Base-by-base conservation (phyloP, 495 filamentous ascomycete genomes). In the Penicillium chermesinum region DNA sequence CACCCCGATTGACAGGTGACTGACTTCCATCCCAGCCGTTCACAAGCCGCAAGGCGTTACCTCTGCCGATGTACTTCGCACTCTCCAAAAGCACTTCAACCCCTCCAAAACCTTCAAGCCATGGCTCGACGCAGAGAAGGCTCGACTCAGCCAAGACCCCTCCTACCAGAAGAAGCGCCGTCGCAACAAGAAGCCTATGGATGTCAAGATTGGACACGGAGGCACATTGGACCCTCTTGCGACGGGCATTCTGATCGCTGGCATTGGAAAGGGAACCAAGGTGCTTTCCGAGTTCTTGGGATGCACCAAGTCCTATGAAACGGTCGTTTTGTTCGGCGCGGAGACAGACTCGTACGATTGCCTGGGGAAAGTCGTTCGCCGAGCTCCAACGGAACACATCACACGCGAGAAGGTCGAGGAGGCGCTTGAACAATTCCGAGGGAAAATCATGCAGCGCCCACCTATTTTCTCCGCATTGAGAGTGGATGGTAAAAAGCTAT, bases 181-280 rank as follows among this genome's bases (percentile, higher is more conserved):
- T 56, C 82, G 70, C 15, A 49, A 46, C 25, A 46, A 50, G 50
- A 30, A 67, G 75, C 25, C 25, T 0, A 49, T 86, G 7, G 76
- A 87, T 48, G 84, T 97, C 50, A 99, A 99, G 72, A 85, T 97
- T 55, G 93, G 93, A 15, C 93, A 99, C 70, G 93, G 94, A 27
- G 93, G 93, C 25, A 99, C 93, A 0, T 77, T 99, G 3, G 93
- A 99, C 58, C 93, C 93, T 2, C 78, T 96, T 53, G 93, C 93
- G 12, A 95, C 88, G 1, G 93, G 93, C 18, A 88, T 99, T 9
- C 75, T 99, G 43, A 86, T 96, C 38, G 71, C 88, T 2, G 94
- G 91, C 30, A 79, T 96, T 7, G 91, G 90, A 15, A 82, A 80
- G 44, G 94, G 90, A 12, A 99, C 94, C 10, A 97, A 96, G 64